These are phyloP conservation scores for Moesziomyces aphidis DNA, from an alignment of 1,284 basidiomycete species.

Conservation along the genomic window DNA sequence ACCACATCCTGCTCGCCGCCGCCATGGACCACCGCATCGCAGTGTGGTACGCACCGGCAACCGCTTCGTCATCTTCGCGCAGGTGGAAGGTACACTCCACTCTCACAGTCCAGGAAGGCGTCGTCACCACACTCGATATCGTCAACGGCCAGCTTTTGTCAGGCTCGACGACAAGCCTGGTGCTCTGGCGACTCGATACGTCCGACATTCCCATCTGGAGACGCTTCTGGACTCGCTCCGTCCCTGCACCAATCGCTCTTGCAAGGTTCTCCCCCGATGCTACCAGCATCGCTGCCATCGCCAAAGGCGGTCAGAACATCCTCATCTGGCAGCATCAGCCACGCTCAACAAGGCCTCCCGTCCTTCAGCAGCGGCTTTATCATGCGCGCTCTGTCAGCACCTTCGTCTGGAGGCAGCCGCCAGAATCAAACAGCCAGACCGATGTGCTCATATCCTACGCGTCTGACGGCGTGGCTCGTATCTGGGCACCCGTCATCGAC, in stretches of 20 bases:
- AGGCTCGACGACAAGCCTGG: slow-evolving; percentile 29
- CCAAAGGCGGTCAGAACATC: slow-evolving; percentile 33
- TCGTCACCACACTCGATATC: slow-evolving; percentile 35
- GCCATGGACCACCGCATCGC: slow-evolving; percentile 49
- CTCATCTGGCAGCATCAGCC: slow-evolving; percentile 45
- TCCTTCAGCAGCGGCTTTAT: slow-evolving; percentile 37
- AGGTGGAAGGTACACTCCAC: slow-evolving; percentile 53
- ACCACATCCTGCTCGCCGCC: slow-evolving; percentile 30
- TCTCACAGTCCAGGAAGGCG: slow-evolving; percentile 37
- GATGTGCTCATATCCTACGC: slow-evolving; percentile 48
- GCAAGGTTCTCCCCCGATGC: slow-evolving; percentile 45
- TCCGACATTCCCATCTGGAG: slow-evolving; percentile 44
- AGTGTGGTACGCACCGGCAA: slow-evolving; percentile 31
- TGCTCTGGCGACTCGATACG: slow-evolving; percentile 43
- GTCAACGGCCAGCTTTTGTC: slow-evolving; percentile 30
- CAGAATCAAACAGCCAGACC: slow-evolving; percentile 39
- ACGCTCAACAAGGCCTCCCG: slow-evolving; percentile 17
- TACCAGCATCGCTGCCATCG: slow-evolving; percentile 41
- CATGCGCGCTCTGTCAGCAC: slow-evolving; percentile 33
- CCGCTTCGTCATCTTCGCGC: slow-evolving; percentile 18
- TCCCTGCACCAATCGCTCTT: slow-evolving; percentile 28
- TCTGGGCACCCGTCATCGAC: slow-evolving; percentile 60
- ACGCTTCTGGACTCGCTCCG: slow-evolving; percentile 35
- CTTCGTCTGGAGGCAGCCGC: slow-evolving; percentile 36
- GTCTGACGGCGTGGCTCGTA: slow-evolving; percentile 44